Evolutionary conservation across 169 alveolate species (phyloP).

Genomic region (Eimeria falciformis): DNA sequence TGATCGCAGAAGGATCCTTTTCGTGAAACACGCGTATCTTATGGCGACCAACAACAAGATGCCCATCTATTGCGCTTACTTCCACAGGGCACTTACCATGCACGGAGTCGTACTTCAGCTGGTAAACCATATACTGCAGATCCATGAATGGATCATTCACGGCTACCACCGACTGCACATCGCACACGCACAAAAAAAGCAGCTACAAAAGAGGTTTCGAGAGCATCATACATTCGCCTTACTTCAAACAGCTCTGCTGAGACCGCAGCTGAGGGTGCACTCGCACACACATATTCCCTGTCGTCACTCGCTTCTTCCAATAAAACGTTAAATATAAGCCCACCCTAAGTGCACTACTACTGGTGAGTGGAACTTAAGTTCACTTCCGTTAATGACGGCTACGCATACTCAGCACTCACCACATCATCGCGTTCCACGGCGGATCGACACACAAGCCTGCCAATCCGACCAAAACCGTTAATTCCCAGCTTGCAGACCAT

Average conservation of each 20-base stretch:
- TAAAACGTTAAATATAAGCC: not conserved
- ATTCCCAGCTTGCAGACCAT: conserved; percentile 96
- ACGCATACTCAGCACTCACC: conserved; percentile 70
- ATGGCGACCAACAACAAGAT: conserved; percentile 89
- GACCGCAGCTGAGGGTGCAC: too few species aligned
- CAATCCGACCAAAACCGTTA: conserved; percentile 99
- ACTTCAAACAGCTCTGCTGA: too few species aligned
- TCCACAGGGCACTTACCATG: conserved; percentile 94
- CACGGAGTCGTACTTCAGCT: conserved; percentile 97
- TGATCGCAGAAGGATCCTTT: conserved; percentile 96
- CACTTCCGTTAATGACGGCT: not conserved
- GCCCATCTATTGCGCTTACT: conserved; percentile 87
- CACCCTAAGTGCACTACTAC: not conserved
- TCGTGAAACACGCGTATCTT: conserved; percentile 90
- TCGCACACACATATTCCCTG: too few species aligned
- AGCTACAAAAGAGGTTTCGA: not conserved
- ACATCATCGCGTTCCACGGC: conserved; percentile 87
- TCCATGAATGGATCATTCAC: conserved; percentile 98
- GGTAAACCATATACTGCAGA: conserved; percentile 95
- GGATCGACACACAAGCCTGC: conserved; percentile 98
- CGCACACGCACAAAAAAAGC: not conserved
- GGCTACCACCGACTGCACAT: conserved; percentile 91
- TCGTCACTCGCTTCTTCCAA: too few species aligned
- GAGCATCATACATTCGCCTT: not conserved
- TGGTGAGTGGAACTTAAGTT: not conserved